Evolutionary conservation across 1,139 yeast genomes (phyloP), one percentile per base, ranked within the genome.

Genomic region (Lodderomyces orthopsilosis): DNA sequence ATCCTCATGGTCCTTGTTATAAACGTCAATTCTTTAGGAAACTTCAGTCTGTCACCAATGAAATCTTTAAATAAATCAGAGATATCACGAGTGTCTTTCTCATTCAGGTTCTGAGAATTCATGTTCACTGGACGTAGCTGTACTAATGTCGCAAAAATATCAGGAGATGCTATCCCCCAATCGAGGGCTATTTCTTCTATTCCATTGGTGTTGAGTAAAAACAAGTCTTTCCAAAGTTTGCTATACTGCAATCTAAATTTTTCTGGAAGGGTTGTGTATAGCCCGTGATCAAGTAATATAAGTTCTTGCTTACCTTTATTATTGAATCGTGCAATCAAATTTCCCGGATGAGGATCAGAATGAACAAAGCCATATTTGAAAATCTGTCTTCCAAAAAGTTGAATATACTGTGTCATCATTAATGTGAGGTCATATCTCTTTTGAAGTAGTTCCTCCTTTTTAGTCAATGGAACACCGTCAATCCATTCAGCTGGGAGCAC

Each of bases 291-390:
- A 38, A 86, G 63, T 37, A 86, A 66, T 26, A 86, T 89, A 43
- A 85, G 63, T 55, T 85, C 80, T 55, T 81, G 85, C 38, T 66
- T 63, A 8, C 71, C 70, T 1, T 59, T 53, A 1, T 54, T 46
- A 22, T 65, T 61, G 23, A 66, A 56, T 35, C 89, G 63, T 2
- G 81, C 77, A 46, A 85, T 58, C 48, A 86, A 62, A 56, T 86
- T 86, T 3, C 95, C 95, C 1, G 94, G 94, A 56, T 86, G 95
- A 6, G 93, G 88, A 58, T 86, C 95, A 41, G 90, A 80, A 59
- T 86, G 94, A 13, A 86, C 81, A 47, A 79, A 71, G 6, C 94
- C 94, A 77, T 87, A 85, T 35, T 75, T 69, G 59, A 85, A 86
- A 24, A 85, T 82, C 65, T 84, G 91, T 46, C 77, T 75, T 6